Percentiles rank a stretch among this genome's conserved stretches.
Conservation (phyloP, 257 asterid species). For the Rhazya stricta region DNA sequence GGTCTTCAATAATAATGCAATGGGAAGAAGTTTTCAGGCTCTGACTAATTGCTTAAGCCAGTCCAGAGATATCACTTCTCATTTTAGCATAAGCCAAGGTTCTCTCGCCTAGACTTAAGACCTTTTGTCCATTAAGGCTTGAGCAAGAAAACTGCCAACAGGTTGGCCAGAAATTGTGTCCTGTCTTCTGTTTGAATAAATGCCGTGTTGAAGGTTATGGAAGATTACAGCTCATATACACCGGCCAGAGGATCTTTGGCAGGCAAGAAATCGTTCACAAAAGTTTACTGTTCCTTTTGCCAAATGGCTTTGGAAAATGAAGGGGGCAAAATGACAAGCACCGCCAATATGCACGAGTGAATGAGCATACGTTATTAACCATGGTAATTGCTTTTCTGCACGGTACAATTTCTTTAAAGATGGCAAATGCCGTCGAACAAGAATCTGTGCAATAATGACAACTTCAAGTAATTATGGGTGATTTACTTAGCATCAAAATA, state of each 20-base stretch:
- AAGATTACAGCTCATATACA: too few species aligned
- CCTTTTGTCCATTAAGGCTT: not conserved
- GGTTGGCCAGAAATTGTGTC: too few species aligned
- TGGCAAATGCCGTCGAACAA: slow-evolving; percentile 5
- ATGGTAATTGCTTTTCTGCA: slow-evolving; percentile 4
- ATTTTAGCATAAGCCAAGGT: too few species aligned
- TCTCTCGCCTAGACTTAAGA: too few species aligned
- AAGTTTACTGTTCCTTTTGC: not conserved
- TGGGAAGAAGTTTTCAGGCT: not conserved
- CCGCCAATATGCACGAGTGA: not conserved
- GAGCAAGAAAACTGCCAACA: not conserved
- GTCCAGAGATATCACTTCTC: too few species aligned
- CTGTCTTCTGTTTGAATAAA: too few species aligned
- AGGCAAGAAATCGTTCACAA: not conserved
- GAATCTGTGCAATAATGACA: slow-evolving; percentile 12
- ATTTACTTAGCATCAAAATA: not conserved
- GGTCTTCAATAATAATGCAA: slow-evolving; percentile 1
- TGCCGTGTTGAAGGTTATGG: too few species aligned
- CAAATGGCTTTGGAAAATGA: not conserved
- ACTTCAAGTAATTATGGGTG: slow-evolving; percentile 16
- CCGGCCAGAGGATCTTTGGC: not conserved
- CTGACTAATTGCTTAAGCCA: too few species aligned
- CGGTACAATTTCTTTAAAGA: not conserved
- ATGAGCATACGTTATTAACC: not conserved
- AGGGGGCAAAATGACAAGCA: not conserved